Evolutionary conservation across 179 eudicot species (phyloP).

Genomic region (Drosera spatulata): DNA sequence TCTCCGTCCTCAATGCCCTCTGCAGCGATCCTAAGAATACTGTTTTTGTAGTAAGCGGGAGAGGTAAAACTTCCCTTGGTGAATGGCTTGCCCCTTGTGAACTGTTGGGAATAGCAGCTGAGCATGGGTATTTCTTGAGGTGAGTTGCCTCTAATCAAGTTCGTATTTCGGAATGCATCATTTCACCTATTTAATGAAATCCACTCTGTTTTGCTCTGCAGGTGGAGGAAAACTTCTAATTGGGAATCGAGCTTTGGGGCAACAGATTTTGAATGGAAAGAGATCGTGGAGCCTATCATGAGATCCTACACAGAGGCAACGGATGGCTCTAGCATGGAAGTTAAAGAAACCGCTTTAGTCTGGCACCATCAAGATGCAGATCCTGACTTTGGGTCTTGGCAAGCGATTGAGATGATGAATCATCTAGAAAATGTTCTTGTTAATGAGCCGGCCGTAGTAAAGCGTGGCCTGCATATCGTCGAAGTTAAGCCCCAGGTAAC

Average conservation of each 20-base stretch:
- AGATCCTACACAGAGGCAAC: slow-evolving; percentile 66
- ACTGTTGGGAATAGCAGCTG: slow-evolving; percentile 61
- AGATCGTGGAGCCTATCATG: slow-evolving; percentile 81
- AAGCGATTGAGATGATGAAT: slow-evolving; percentile 68
- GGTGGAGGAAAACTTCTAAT: slow-evolving; percentile 45
- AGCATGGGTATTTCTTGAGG: slow-evolving; percentile 84
- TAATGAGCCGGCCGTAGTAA: slow-evolving; percentile 76
- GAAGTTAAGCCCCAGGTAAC: slow-evolving; percentile 90
- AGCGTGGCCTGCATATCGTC: slow-evolving; percentile 69
- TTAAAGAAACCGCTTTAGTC: slow-evolving; percentile 73
- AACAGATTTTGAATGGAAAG: slow-evolving; percentile 69
- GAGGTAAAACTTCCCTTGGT: no score
- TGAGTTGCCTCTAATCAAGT: slow-evolving; percentile 6
- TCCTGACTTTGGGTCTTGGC: slow-evolving; percentile 87
- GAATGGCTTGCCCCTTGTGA: no score
- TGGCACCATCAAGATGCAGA: slow-evolving; percentile 94
- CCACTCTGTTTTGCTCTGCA: slow-evolving; percentile 17
- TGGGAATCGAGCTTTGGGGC: slow-evolving; percentile 47
- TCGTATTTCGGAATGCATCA: no score
- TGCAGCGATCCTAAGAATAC: slow-evolving; percentile 9
- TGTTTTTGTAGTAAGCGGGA: no score
- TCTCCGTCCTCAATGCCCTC: slow-evolving; percentile 39
- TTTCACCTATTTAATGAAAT: background rate
- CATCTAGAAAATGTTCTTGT: slow-evolving; percentile 83
- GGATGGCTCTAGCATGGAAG: slow-evolving; percentile 71